phyloP scores from a whole-genome alignment of 2,329 filamentous ascomycete species.

The Zasmidium cellare region DNA sequence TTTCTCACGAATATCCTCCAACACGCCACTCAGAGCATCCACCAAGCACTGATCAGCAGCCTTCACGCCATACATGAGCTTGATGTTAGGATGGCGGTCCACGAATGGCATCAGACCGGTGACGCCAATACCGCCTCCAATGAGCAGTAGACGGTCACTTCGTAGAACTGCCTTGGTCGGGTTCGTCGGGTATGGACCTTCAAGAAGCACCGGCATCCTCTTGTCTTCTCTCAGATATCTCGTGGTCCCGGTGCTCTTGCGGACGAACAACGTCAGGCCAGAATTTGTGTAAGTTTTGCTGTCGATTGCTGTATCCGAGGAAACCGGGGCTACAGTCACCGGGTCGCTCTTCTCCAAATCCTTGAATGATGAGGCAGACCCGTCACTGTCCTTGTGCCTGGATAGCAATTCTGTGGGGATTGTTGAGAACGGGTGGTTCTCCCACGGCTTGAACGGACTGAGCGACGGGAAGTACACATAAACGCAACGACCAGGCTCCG shows the following conservation, averaged over 20 bases:
- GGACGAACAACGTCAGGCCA: not conserved
- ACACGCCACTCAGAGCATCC: not conserved
- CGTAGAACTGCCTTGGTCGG: not conserved
- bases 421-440: constrained; percentile 56
- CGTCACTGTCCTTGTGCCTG: not conserved
- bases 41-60: not conserved
- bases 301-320: not conserved
- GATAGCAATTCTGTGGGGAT: not conserved
- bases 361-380: not conserved
- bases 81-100: not conserved
- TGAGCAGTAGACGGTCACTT: not conserved
- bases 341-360: not conserved
- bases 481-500: constrained; percentile 31
- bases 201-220: not conserved
- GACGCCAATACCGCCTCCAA: not conserved
- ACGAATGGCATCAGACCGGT: not conserved
- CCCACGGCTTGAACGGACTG: constrained; percentile 41
- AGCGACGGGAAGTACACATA: constrained; percentile 54
- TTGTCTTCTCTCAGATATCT: not conserved
- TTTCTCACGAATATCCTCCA: not conserved
- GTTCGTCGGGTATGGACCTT: not conserved
- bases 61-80: not conserved
- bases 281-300: not conserved
- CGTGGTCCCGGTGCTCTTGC: not conserved
- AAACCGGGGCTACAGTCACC: not conserved